phyloP scores from a whole-genome alignment of 805 yeast genomes.

The Kockiozyma suomiensis region DNA sequence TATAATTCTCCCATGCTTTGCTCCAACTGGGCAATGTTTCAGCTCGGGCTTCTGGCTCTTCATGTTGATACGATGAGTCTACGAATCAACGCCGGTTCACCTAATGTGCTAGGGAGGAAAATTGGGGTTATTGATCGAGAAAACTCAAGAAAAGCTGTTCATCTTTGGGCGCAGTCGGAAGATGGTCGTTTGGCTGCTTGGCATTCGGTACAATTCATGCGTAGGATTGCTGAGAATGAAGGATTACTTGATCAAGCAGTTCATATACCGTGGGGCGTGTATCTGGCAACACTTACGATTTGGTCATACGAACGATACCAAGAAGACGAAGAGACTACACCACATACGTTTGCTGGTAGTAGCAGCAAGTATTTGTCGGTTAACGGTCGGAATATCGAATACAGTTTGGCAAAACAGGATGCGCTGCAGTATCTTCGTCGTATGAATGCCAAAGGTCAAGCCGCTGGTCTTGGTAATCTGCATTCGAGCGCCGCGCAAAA shows the following conservation, averaged over 20 bases:
- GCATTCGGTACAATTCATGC: conserved; percentile 39
- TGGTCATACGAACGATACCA: conserved; percentile 39
- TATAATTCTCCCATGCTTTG: conserved; percentile 36
- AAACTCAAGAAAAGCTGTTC: conserved; percentile 33
- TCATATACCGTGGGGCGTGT: conserved; percentile 40
- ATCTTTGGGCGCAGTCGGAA: conserved; percentile 37
- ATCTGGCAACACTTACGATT: conserved; percentile 38
- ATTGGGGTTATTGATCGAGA: conserved; percentile 31
- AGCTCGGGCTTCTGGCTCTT: conserved; percentile 37
- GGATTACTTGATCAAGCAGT: conserved; percentile 37
- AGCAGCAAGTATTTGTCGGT: conserved; percentile 18
- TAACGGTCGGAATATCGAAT: conserved; percentile 24
- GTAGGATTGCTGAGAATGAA: conserved; percentile 35
- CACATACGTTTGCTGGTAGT: conserved; percentile 8
- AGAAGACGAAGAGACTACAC: conserved; percentile 10
- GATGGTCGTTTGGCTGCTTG: conserved; percentile 40
- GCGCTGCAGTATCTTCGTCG: conserved; percentile 29
- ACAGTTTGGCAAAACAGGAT: conserved; percentile 30
- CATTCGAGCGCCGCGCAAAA: too few relatives aligned
- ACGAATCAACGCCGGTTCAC: conserved; percentile 37
- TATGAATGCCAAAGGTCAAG: conserved; percentile 22
- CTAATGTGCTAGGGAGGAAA: conserved; percentile 35
- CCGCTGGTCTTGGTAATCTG: conserved; percentile 5
- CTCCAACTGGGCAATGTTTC: conserved; percentile 39
- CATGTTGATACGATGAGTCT: conserved; percentile 38